phyloP scores from a whole-genome alignment of 352 stramenopile genomes.

The Phytopythium chamaehyphon region DNA sequence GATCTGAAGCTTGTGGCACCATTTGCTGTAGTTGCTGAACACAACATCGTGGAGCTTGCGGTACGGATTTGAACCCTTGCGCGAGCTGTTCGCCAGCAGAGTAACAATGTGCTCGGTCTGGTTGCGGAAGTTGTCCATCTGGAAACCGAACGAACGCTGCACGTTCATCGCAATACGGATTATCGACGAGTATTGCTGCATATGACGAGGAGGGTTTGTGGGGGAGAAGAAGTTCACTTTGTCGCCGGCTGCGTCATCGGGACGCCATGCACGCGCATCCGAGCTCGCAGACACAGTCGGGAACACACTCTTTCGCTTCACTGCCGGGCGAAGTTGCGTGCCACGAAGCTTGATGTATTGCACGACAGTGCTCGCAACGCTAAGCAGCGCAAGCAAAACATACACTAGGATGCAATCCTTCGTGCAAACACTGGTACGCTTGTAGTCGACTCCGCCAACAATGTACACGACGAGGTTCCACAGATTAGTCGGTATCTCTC shows the following conservation, averaged over 20 bases:
- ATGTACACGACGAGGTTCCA: slow-evolving; percentile 68
- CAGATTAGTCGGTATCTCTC: slow-evolving; percentile 55
- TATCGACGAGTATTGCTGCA: slow-evolving; percentile 83
- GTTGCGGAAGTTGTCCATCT: slow-evolving; percentile 89
- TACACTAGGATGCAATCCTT: slow-evolving; percentile 64
- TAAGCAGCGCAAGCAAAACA: slow-evolving; percentile 39
- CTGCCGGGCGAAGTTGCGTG: slow-evolving; percentile 14
- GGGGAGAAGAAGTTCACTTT: slow-evolving; percentile 83
- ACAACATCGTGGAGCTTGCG: slow-evolving; percentile 76
- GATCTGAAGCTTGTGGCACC: slow-evolving; percentile 84
- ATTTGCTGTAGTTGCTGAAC: slow-evolving; percentile 89
- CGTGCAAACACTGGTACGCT: slow-evolving; percentile 49
- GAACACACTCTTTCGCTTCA: slow-evolving; percentile 35
- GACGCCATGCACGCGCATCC: slow-evolving; percentile 68
- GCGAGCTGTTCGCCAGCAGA: slow-evolving; percentile 91
- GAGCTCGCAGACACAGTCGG: slow-evolving; percentile 70
- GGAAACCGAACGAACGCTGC: slow-evolving; percentile 82
- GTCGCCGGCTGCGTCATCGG: slow-evolving; percentile 30
- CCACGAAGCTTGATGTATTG: slow-evolving; percentile 47
- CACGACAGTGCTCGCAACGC: slow-evolving; percentile 23
- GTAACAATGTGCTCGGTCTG: slow-evolving; percentile 98
- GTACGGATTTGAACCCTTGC: slow-evolving; percentile 76
- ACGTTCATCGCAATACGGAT: slow-evolving; percentile 83
- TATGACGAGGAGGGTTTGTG: slow-evolving; percentile 59
- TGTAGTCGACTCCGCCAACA: slow-evolving; percentile 44